phyloP scores from a whole-genome alignment of 768 basidiomycete species.

The Nevesoporus exiguus region DNA sequence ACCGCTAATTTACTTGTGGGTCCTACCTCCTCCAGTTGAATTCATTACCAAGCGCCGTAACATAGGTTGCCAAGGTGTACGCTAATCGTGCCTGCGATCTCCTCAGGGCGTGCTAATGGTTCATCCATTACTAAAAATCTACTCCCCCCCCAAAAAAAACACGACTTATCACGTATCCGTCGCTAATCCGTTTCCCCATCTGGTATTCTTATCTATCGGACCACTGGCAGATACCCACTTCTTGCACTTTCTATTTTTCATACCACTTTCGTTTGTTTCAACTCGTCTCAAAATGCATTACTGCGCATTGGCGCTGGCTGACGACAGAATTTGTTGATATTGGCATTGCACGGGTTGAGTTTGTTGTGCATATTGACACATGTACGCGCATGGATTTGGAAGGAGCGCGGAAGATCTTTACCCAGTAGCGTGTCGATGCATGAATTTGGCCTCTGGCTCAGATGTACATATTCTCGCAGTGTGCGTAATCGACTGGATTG shows the following conservation, averaged over 20 bases:
- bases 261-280: neutral
- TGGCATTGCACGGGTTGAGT: neutral
- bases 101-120: slow-evolving; percentile 52
- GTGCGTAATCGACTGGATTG: too few relatives aligned
- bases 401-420: neutral
- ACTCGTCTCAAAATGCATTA: neutral
- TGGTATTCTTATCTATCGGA: slow-evolving; percentile 12
- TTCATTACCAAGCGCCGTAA: neutral
- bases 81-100: slow-evolving; percentile 55
- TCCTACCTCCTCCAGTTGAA: slow-evolving; percentile 15
- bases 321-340: slow-evolving; percentile 9
- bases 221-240: slow-evolving; percentile 20
- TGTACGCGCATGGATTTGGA: neutral
- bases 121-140: neutral
- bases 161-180: neutral
- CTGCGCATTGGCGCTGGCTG: slow-evolving; percentile 4
- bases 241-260: neutral
- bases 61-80: slow-evolving; percentile 55
- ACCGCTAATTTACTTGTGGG: slow-evolving; percentile 73
- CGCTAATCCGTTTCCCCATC: neutral
- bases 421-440: too few relatives aligned
- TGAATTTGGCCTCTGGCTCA: too few relatives aligned
- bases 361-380: neutral
- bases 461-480: too few relatives aligned
- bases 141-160: neutral